Evolutionary conservation across 2,329 filamentous ascomycete genomes (phyloP).

Genomic region (Fusarium sp.): DNA sequence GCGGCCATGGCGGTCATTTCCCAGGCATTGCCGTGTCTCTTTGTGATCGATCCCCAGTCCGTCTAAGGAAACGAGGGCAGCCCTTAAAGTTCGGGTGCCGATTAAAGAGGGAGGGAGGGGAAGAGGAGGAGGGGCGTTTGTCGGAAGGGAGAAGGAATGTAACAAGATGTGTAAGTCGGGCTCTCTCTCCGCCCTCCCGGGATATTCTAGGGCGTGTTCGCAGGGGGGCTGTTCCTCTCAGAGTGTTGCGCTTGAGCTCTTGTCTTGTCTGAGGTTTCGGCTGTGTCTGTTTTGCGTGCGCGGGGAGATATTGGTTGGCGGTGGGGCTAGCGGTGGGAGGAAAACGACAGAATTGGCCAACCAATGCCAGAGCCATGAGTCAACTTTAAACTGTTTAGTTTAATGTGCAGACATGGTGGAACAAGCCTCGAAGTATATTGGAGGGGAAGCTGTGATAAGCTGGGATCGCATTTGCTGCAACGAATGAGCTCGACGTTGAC

Average conservation of each 20-base stretch:
- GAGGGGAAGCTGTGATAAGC: background rate
- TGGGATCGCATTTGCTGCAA: background rate
- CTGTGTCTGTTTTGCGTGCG: constrained; percentile 27
- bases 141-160: constrained; percentile 25
- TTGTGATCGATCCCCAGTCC: constrained; percentile 27
- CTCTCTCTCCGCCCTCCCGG: background rate
- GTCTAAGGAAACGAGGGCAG: constrained; percentile 6
- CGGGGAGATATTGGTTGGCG: constrained; percentile 36
- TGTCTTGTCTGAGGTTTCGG: constrained; percentile 15
- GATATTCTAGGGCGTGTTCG: constrained; percentile 3
- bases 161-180: background rate
- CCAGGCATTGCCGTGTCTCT: constrained; percentile 7
- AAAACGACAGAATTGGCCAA: background rate
- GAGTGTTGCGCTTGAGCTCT: constrained; percentile 8
- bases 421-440: background rate
- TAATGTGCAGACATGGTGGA: background rate
- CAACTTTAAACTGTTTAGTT: background rate
- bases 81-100: background rate
- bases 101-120: background rate
- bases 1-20: constrained; percentile 53
- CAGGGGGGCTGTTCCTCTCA: background rate
- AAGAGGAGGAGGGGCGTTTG: constrained; percentile 2
- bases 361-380: background rate
- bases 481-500: background rate
- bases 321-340: constrained; percentile 15